Conservation (phyloP, 257 asterid genomes). For the Petunia secreta region DNA sequence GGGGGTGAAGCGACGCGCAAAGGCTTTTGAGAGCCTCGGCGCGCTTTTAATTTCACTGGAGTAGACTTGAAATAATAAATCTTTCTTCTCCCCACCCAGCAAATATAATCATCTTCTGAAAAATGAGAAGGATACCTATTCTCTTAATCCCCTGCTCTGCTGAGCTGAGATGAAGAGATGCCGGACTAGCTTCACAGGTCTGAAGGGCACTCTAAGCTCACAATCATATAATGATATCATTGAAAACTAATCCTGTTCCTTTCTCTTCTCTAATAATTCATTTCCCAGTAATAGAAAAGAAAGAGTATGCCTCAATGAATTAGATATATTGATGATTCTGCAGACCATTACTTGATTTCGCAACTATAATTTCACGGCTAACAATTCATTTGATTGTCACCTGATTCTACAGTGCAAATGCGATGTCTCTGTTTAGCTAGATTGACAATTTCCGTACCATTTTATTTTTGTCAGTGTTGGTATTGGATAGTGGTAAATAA, state of each 20-base stretch:
- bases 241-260: neutral
- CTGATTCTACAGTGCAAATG: neutral
- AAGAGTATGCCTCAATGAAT: neutral
- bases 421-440: neutral
- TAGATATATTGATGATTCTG: neutral
- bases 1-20: no score
- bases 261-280: neutral
- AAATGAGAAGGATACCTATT: slow-evolving; percentile 19
- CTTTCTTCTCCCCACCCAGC: neutral
- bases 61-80: neutral
- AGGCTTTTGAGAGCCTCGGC: no score
- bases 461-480: neutral
- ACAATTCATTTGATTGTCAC: neutral
- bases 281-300: neutral
- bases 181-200: slow-evolving; percentile 9
- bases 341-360: neutral
- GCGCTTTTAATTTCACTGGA: no score
- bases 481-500: neutral
- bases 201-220: neutral
- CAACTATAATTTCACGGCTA: neutral
- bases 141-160: neutral
- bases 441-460: neutral
- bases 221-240: neutral
- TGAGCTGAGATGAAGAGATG: slow-evolving; percentile 6
- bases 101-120: neutral